Evolutionary conservation across 768 basidiomycete genomes (phyloP), one percentile per base, ranked within the genome.

Genomic region (Solioccasus polychromus): DNA sequence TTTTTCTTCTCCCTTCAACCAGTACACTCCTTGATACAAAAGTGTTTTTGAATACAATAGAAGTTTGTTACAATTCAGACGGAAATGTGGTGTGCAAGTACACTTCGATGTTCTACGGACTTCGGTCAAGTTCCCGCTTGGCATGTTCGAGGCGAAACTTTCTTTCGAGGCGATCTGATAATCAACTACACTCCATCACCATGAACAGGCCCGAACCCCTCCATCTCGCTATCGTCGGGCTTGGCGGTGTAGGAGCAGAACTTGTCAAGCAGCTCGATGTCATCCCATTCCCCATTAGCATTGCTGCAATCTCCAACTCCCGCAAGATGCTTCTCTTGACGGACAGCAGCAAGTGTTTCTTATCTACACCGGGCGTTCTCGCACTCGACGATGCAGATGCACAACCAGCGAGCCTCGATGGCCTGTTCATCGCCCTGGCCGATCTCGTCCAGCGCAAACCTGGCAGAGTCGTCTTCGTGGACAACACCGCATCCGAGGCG

Each of bases 241-340:
- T 92, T 25, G 96, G 96, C 3, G 87, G 95, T 42, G 96, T 99
- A 20, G 96, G 96, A 23, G 74, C 80, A 31, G 90, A 92, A 61
- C 80, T 98, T 57, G 74, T 98, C 64, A 67, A 75, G 32, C 96
- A 98, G 67, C 75, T 97, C 19, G 74, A 81, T 38, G 71, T 48
- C 11, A 75, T 83, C 28, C 82, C 86, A 3, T 54, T 58, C 57
- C 73, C 69, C n/a, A 82, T 89, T 72, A 74, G 69, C 39, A 71
- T 92, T 57, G 72, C 86, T 57, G 80, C 84, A 15, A 71, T 90
- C 45, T 75, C 84, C 36, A 84, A 85, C 19, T 85, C 87, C 34
- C 83, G 73, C 37, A 69, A 75, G 35, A 76, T 79, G 34, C 62
- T 85, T 47, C 83, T 78, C 62, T 68, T 75, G 34, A 70, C 75